A percentile compares a stretch with the other conserved stretches of the same genome.
Evolutionary conservation across 2,329 filamentous ascomycete genomes (phyloP).

Genomic region (Claviceps maximensis): DNA sequence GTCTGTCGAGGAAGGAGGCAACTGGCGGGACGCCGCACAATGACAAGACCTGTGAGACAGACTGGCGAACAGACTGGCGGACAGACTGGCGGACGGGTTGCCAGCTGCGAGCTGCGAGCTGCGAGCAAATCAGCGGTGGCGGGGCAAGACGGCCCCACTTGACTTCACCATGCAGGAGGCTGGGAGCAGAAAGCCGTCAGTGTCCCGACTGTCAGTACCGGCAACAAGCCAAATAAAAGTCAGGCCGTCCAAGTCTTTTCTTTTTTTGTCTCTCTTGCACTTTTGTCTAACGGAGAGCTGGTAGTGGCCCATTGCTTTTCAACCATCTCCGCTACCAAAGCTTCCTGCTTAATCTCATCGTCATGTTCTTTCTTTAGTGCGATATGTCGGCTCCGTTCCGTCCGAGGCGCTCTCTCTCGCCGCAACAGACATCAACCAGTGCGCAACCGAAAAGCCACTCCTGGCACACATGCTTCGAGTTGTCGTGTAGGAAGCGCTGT

Average conservation of each 20-base stretch:
- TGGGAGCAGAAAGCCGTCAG: conserved; percentile 1
- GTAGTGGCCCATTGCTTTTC: background rate
- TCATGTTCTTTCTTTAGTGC: background rate
- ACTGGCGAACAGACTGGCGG: too few species aligned
- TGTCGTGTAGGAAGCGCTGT: background rate
- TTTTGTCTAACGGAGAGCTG: background rate
- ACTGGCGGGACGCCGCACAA: background rate
- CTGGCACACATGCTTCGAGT: background rate
- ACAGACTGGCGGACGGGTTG: background rate
- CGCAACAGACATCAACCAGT: background rate
- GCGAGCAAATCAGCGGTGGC: conserved; percentile 2
- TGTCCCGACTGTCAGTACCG: background rate
- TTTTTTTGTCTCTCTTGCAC: background rate
- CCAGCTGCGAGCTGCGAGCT: background rate
- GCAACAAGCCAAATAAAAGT: background rate
- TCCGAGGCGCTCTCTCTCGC: background rate
- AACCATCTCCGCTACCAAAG: background rate
- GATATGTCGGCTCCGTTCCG: background rate
- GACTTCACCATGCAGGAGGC: conserved; percentile 4
- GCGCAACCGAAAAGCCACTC: background rate
- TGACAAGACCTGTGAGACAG: background rate
- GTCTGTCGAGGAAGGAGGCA: background rate
- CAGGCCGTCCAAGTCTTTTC: background rate
- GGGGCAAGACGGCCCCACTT: conserved; percentile 5
- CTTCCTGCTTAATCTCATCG: background rate